Evolutionary conservation across 176 grass and related monocot genomes (phyloP).

Genomic region (maize (Zea mays)): DNA sequence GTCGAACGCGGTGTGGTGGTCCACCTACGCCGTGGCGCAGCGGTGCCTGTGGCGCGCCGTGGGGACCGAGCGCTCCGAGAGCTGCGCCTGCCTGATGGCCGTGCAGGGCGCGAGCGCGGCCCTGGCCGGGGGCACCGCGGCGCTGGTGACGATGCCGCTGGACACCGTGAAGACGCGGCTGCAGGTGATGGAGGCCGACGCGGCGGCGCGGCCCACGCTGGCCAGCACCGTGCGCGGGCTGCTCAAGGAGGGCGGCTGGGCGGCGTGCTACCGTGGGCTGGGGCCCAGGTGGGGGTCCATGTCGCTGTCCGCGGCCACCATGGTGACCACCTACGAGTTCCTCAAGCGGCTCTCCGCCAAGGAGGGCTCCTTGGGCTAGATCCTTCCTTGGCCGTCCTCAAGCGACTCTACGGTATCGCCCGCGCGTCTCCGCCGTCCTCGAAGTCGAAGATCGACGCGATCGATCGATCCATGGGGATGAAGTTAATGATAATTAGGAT

Average conservation of each 20-base stretch:
- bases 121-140: conserved; percentile 60
- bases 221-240: conserved; percentile 61
- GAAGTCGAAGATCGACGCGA: background rate
- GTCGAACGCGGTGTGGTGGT: conserved; percentile 98
- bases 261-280: conserved; percentile 73
- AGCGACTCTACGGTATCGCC: background rate
- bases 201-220: conserved; percentile 42
- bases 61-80: conserved; percentile 38
- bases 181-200: conserved; percentile 76
- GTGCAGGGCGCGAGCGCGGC: conserved; percentile 92
- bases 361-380: conserved; percentile 48
- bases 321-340: conserved; percentile 86
- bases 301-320: conserved; percentile 78
- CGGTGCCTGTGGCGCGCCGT: conserved; percentile 64
- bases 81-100: conserved; percentile 54
- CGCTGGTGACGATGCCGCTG: conserved; percentile 88
- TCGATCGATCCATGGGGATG: background rate
- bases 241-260: conserved; percentile 80
- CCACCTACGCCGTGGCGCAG: conserved; percentile 80
- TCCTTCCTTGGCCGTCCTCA: background rate
- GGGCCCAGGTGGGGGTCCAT: conserved; percentile 84
- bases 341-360: conserved; percentile 79
- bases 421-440: background rate
- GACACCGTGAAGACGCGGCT: conserved; percentile 96
- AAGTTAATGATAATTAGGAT: conserved; percentile 30